These are phyloP conservation scores for Acer negundo DNA, from an alignment of 345 rosid genomes.

Conservation along the genomic window DNA sequence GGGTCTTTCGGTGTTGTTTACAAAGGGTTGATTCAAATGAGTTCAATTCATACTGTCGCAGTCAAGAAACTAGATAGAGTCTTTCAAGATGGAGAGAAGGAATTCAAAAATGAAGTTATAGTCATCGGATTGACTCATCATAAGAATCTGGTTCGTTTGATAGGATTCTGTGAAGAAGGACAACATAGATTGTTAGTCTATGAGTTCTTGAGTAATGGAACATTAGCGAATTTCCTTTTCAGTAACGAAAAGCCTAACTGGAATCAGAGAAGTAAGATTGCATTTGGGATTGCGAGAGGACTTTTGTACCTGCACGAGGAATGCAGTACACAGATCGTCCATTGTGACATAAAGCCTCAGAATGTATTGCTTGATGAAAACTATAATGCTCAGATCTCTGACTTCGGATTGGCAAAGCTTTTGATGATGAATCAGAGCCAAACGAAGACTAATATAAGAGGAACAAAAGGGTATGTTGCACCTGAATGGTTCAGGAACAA, in stretches of 20 bases:
- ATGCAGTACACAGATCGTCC: slow-evolving; percentile 48
- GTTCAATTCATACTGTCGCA: slow-evolving; percentile 19
- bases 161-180: slow-evolving; percentile 49
- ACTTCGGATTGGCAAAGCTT: slow-evolving; percentile 54
- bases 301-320: slow-evolving; percentile 51
- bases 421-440: slow-evolving; percentile 45
- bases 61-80: slow-evolving; percentile 43
- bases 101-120: slow-evolving; percentile 49
- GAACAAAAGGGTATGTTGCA: slow-evolving; percentile 55
- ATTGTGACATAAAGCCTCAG: slow-evolving; percentile 60
- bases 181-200: slow-evolving; percentile 42
- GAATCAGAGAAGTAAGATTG: slow-evolving; percentile 42
- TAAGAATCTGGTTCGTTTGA: slow-evolving; percentile 43
- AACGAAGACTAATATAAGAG: slow-evolving; percentile 44
- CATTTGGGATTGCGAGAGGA: slow-evolving; percentile 49
- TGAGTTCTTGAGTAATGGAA: slow-evolving; percentile 51
- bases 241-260: slow-evolving; percentile 33
- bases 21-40: slow-evolving; percentile 23
- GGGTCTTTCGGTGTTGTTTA: slow-evolving; percentile 36
- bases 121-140: slow-evolving; percentile 50
- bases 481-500: slow-evolving; percentile 51
- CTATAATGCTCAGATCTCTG: slow-evolving; percentile 43
- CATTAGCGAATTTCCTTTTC: slow-evolving; percentile 45
- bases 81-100: slow-evolving; percentile 39
- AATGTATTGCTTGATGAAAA: slow-evolving; percentile 44